These are phyloP conservation scores for Acer yangbiense DNA, from an alignment of 345 rosid species.

Conservation along the genomic window DNA sequence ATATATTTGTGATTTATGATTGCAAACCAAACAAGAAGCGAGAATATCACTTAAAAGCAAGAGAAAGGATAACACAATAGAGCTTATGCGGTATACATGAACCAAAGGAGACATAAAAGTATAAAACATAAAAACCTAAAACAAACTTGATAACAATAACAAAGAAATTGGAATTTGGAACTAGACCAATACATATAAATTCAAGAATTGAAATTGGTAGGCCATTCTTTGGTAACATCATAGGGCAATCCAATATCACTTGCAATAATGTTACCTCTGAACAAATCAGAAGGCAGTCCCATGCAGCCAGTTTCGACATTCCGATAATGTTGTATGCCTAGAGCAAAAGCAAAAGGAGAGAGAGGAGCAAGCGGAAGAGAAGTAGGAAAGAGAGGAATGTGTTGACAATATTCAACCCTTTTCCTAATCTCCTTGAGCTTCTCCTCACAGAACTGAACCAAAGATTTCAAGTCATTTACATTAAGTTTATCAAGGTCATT, in stretches of 20 bases:
- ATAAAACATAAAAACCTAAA: background rate
- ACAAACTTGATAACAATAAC: background rate
- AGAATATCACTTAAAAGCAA: background rate
- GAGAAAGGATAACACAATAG: background rate
- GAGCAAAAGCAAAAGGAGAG: no score
- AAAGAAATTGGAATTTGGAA: no score
- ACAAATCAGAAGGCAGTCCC: background rate
- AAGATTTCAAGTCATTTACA: background rate
- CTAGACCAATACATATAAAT: background rate
- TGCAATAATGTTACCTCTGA: background rate
- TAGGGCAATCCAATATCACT: constrained; percentile 9
- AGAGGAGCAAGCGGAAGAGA: background rate
- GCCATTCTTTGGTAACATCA: constrained; percentile 16
- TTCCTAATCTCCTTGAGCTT: constrained; percentile 23
- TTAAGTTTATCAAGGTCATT: constrained; percentile 10
- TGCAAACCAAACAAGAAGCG: no score
- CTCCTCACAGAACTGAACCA: constrained; percentile 34
- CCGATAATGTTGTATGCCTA: background rate
- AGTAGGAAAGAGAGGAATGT: background rate
- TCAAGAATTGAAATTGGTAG: background rate
- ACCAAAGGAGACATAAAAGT: background rate
- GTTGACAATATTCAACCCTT: constrained; percentile 16
- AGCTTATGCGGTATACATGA: background rate
- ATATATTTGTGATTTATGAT: no score
- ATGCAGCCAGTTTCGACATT: background rate